These are phyloP conservation scores for Penicillium paxilli DNA, from an alignment of 495 filamentous ascomycete genomes.

Conservation along the genomic window DNA sequence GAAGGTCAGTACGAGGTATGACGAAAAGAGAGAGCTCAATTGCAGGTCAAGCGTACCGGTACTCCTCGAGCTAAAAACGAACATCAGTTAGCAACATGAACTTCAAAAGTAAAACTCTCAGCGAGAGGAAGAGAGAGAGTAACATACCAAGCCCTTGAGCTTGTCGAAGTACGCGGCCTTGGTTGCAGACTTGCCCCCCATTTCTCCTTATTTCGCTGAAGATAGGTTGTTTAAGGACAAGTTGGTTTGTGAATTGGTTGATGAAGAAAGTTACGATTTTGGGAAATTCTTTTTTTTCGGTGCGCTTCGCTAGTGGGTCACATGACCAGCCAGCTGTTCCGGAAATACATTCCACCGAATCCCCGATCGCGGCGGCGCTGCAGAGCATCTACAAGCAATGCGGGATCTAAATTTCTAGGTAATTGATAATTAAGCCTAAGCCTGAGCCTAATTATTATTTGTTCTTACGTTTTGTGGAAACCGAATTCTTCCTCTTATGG, in stretches of 20 bases:
- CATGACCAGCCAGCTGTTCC: slow-evolving; percentile 17
- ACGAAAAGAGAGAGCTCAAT: too few species aligned
- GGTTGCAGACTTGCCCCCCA: slow-evolving; percentile 95
- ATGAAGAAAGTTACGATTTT: slow-evolving; percentile 31
- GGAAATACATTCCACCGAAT: background rate
- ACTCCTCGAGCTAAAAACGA: slow-evolving; percentile 64
- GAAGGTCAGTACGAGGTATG: background rate
- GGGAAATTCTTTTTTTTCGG: slow-evolving; percentile 37
- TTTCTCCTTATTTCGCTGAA: slow-evolving; percentile 91
- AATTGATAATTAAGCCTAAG: too few species aligned
- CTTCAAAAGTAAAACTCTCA: slow-evolving; percentile 1
- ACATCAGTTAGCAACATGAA: background rate
- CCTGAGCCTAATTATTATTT: too few species aligned
- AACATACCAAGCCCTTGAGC: slow-evolving; percentile 73
- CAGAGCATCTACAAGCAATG: background rate
- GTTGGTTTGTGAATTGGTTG: slow-evolving; percentile 28
- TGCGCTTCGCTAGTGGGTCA: slow-evolving; percentile 44
- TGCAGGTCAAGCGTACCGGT: slow-evolving; percentile 37
- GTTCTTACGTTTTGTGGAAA: background rate
- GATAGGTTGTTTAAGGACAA: slow-evolving; percentile 97
- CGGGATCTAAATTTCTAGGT: background rate
- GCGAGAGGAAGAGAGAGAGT: background rate
- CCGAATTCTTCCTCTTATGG: background rate
- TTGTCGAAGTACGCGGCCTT: slow-evolving; percentile 99
- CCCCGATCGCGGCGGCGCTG: background rate